Conservation (phyloP, 2,329 filamentous ascomycete genomes). For the Penicillium sp. region DNA sequence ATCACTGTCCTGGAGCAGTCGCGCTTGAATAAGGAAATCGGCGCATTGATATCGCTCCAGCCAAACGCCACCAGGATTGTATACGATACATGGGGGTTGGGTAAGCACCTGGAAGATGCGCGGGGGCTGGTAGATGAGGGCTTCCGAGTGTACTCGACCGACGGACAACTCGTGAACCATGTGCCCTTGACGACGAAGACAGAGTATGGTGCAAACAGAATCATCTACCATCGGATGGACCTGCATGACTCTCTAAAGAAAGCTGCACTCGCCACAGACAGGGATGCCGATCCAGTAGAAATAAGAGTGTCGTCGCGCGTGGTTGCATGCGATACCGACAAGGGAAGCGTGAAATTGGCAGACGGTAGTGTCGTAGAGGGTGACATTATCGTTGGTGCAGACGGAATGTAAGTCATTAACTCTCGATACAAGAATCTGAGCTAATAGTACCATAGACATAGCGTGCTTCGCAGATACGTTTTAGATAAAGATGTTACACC, state of each 20-base stretch:
- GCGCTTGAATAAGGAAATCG: constrained; percentile 44
- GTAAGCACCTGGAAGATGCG: constrained; percentile 2
- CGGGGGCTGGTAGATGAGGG: constrained; percentile 29
- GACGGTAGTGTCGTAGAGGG: constrained; percentile 23
- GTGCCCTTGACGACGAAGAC: constrained; percentile 24
- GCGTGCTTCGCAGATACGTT: constrained; percentile 4
- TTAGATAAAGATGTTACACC: not conserved
- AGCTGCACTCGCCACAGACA: not conserved
- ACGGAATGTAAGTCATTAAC: constrained; percentile 30
- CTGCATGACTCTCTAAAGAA: constrained; percentile 30
- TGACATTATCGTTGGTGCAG: constrained; percentile 36
- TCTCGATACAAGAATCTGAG: no score
- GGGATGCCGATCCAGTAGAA: not conserved
- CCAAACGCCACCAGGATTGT: constrained; percentile 41
- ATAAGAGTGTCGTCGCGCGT: constrained; percentile 4
- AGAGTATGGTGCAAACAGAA: constrained; percentile 27
- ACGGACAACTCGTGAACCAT: constrained; percentile 24
- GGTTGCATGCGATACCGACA: not conserved
- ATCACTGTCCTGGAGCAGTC: constrained; percentile 34
- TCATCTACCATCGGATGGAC: constrained; percentile 31
- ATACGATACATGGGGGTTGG: constrained; percentile 9
- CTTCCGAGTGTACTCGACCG: constrained; percentile 31
- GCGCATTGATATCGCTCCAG: constrained; percentile 54
- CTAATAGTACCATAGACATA: constrained; percentile 7
- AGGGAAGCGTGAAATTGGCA: constrained; percentile 17